Evolutionary conservation across 176 grass and related monocot species (phyloP).

Genomic region (Rhynchospora pubera): DNA sequence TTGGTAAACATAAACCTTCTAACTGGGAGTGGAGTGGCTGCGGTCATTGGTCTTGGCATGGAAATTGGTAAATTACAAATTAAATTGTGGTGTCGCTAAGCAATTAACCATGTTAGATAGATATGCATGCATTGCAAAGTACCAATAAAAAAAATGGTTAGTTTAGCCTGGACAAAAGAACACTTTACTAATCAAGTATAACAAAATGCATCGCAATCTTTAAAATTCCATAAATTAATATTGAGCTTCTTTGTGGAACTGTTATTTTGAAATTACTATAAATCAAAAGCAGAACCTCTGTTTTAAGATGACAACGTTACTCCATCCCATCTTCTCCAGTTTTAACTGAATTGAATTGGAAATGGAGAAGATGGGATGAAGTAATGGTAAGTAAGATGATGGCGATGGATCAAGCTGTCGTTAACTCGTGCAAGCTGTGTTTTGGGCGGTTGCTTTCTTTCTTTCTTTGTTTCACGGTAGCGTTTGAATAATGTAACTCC

Average conservation of each 20-base stretch:
- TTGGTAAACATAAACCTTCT: neutral
- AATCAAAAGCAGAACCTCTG: neutral
- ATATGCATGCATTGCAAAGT: neutral
- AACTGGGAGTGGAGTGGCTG: conserved; percentile 8
- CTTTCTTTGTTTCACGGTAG: neutral
- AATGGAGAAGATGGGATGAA: neutral
- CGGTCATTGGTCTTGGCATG: too few species aligned
- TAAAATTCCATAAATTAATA: neutral
- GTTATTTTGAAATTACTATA: neutral
- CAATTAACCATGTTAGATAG: too few species aligned
- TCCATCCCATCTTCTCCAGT: neutral
- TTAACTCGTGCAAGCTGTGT: neutral
- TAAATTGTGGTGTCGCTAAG: too few species aligned
- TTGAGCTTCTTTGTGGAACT: neutral
- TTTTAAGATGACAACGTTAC: neutral
- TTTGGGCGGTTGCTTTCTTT: conserved; percentile 3
- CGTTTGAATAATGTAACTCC: too few species aligned
- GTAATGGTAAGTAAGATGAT: neutral
- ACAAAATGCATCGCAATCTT: too few species aligned
- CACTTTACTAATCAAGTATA: too few species aligned
- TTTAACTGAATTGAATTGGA: too few species aligned
- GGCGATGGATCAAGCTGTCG: neutral
- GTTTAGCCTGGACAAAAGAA: too few species aligned
- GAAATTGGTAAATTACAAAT: too few species aligned
- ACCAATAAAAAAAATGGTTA: too few species aligned